phyloP scores from a whole-genome alignment of 805 yeast genomes.

The Danielozyma ontarioensis region DNA sequence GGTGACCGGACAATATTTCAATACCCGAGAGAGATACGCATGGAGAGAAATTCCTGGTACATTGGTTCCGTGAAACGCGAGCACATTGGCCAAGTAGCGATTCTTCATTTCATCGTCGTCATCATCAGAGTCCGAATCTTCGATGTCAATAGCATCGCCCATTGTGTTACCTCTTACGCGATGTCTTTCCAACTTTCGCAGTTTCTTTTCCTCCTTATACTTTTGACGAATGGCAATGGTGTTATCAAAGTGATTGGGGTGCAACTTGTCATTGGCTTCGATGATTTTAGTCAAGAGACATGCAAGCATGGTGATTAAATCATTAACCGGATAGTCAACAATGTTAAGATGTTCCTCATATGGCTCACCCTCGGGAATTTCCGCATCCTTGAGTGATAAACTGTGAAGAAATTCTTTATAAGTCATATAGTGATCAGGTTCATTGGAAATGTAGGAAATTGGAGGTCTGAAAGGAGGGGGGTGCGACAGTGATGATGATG shows the following conservation, averaged over 20 bases:
- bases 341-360: conserved; percentile 62
- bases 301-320: conserved; percentile 77
- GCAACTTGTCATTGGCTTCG: conserved; percentile 82
- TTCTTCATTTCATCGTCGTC: conserved; percentile 42
- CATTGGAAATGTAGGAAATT: too few relatives aligned
- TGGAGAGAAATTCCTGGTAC: conserved; percentile 92
- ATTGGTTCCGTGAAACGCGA: conserved; percentile 93
- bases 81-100: conserved; percentile 59
- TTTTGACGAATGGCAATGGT: conserved; percentile 38
- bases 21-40: conserved; percentile 82
- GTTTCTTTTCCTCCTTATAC: conserved; percentile 28
- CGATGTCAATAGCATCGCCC: conserved; percentile 16
- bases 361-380: conserved; percentile 1
- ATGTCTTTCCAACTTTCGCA: conserved; percentile 18
- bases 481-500: too few relatives aligned
- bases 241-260: conserved; percentile 58
- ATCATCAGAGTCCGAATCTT: conserved; percentile 20
- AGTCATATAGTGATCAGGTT: conserved; percentile 41
- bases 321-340: conserved; percentile 77
- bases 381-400: conserved; percentile 11
- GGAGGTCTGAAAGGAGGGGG: too few relatives aligned
- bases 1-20: conserved; percentile 97
- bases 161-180: conserved; percentile 10
- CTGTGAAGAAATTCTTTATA: conserved; percentile 35
- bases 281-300: conserved; percentile 81